Conservation (phyloP, 2,329 filamentous ascomycete genomes). For the Emydomyces testavorans region DNA sequence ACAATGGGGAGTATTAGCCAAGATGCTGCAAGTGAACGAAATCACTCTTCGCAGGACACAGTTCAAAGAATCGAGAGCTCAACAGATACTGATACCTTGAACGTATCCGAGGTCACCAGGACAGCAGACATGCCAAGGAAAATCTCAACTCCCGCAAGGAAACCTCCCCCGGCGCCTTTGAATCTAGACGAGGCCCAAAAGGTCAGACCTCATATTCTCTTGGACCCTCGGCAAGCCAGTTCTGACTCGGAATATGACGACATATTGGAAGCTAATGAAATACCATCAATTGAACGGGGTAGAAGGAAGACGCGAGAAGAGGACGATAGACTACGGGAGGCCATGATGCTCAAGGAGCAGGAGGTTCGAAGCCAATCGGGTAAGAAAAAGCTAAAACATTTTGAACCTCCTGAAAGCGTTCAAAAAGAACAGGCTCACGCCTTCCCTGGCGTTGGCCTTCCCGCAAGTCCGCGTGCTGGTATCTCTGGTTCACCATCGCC, state of each 20-base stretch:
- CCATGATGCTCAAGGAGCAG: conserved; percentile 54
- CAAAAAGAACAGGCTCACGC: conserved; percentile 30
- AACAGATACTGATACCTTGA: background rate
- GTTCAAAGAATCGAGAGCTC: background rate
- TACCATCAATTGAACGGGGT: conserved; percentile 50
- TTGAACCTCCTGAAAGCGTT: conserved; percentile 35
- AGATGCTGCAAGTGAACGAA: background rate
- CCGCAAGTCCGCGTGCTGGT: conserved; percentile 12
- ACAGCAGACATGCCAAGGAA: conserved; percentile 29
- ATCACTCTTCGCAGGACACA: background rate
- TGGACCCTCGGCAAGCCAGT: conserved; percentile 43
- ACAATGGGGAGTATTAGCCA: background rate
- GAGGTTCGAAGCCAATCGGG: conserved; percentile 62
- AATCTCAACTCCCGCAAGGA: conserved; percentile 54
- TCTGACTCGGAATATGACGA: conserved; percentile 79
- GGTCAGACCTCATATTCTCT: conserved; percentile 36
- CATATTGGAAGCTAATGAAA: conserved; percentile 56
- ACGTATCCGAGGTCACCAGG: background rate
- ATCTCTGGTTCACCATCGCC: conserved; percentile 1
- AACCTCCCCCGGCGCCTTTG: conserved; percentile 73
- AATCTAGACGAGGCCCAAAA: conserved; percentile 48
- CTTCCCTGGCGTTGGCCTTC: conserved; percentile 12
- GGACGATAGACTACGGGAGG: conserved; percentile 67
- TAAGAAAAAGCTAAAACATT: conserved; percentile 53
- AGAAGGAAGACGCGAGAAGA: conserved; percentile 76